Conservation (phyloP, 176 grass and related monocot genomes). For the Oryza meridionalis region DNA sequence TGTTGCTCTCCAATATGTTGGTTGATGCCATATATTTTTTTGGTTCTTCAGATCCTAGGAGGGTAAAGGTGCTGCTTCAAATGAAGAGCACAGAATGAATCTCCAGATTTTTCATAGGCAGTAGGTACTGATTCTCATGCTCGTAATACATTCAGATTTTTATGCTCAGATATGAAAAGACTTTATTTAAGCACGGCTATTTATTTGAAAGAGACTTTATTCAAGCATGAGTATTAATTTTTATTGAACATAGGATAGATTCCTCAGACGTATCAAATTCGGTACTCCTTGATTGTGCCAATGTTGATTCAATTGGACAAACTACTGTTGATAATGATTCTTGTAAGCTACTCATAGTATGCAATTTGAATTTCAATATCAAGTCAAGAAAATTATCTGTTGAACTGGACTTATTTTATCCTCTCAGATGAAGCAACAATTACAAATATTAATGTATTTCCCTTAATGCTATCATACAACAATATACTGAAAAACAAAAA, state of each 20-base stretch:
- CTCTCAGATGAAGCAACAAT: slow-evolving; percentile 24
- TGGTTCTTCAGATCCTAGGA: slow-evolving; percentile 32
- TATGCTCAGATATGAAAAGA: neutral
- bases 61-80: slow-evolving; percentile 32
- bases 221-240: slow-evolving; percentile 16
- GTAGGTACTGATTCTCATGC: slow-evolving; percentile 30
- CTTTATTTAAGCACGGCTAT: neutral
- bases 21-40: slow-evolving; percentile 6
- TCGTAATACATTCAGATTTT: neutral
- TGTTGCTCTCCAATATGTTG: slow-evolving; percentile 1
- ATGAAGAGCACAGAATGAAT: slow-evolving; percentile 4
- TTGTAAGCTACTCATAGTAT: slow-evolving; percentile 14
- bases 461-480: slow-evolving; percentile 36
- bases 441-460: slow-evolving; percentile 19
- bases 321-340: slow-evolving; percentile 8
- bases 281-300: slow-evolving; percentile 9
- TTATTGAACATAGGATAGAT: slow-evolving; percentile 14
- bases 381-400: slow-evolving; percentile 18
- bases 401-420: slow-evolving; percentile 18
- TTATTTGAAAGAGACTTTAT: slow-evolving; percentile 12
- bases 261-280: neutral
- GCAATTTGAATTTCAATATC: slow-evolving; percentile 27
- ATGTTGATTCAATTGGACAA: slow-evolving; percentile 15
- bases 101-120: slow-evolving; percentile 1
- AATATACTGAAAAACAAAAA: slow-evolving; percentile 35